phyloP scores from a whole-genome alignment of 176 grass and related monocot genomes.

The Carex parvula region DNA sequence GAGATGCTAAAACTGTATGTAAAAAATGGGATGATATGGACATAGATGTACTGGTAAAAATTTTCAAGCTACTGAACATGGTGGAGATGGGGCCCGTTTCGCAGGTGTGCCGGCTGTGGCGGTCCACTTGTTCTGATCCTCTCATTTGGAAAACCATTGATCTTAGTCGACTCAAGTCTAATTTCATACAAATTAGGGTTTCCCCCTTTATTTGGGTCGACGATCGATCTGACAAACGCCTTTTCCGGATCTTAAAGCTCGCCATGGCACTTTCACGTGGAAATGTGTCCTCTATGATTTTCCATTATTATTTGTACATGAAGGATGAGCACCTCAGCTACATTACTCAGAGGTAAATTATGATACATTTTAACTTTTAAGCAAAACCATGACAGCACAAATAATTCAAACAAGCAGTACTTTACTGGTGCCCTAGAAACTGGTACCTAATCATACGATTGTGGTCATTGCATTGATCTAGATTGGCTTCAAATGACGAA shows the following conservation, averaged over 20 bases:
- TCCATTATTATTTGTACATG: constrained; percentile 96
- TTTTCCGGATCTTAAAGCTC: constrained; percentile 66
- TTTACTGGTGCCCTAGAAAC: background rate
- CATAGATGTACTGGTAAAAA: constrained; percentile 93
- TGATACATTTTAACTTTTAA: background rate
- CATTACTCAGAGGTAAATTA: constrained; percentile 81
- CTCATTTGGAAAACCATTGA: constrained; percentile 92
- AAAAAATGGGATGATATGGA: constrained; percentile 99
- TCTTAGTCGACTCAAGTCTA: constrained; percentile 69
- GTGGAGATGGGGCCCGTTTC: constrained; percentile 79
- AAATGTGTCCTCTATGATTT: constrained; percentile 79
- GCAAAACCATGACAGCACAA: background rate
- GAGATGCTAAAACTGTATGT: constrained; percentile 60
- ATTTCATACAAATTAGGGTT: constrained; percentile 87
- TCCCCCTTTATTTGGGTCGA: constrained; percentile 88
- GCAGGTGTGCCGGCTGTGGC: constrained; percentile 78
- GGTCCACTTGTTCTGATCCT: constrained; percentile 76
- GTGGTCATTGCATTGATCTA: background rate
- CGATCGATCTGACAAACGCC: constrained; percentile 75
- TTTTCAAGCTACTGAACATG: constrained; percentile 93
- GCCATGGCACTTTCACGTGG: constrained; percentile 66
- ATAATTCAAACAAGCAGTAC: background rate
- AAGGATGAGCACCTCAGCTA: constrained; percentile 91
- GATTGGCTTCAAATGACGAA: too few relatives aligned
- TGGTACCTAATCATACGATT: background rate